Evolutionary conservation across 2,329 filamentous ascomycete species (phyloP).

Genomic region (Gremmenia infestans): DNA sequence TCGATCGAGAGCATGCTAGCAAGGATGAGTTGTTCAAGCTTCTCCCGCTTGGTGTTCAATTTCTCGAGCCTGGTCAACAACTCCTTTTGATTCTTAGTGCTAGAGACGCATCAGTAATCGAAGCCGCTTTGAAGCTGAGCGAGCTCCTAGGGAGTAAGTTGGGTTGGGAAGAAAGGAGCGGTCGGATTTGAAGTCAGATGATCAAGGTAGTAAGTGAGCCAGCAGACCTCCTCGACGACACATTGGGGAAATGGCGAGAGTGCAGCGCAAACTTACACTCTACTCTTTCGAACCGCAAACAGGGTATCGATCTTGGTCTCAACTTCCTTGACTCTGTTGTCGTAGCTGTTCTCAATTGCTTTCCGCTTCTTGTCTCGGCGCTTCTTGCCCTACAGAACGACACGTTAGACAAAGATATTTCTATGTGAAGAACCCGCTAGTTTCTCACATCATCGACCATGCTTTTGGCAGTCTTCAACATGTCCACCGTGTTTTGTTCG

Average conservation of each 20-base stretch:
- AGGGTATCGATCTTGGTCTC: slow-evolving; percentile 19
- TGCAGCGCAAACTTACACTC: slow-evolving; percentile 21
- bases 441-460: slow-evolving; percentile 16
- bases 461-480: slow-evolving; percentile 15
- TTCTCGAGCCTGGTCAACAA: slow-evolving; percentile 23
- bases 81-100: slow-evolving; percentile 20
- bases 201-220: not conserved
- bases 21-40: slow-evolving; percentile 25
- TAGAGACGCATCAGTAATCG: slow-evolving; percentile 9
- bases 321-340: slow-evolving; percentile 22
- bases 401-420: not conserved
- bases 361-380: slow-evolving; percentile 26
- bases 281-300: slow-evolving; percentile 19
- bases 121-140: not conserved
- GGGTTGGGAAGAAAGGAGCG: not conserved
- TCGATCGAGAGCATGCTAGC: slow-evolving; percentile 26
- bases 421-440: not conserved
- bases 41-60: slow-evolving; percentile 25
- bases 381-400: slow-evolving; percentile 20
- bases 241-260: too few relatives aligned
- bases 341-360: slow-evolving; percentile 22
- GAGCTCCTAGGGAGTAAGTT: not conserved
- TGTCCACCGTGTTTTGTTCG: slow-evolving; percentile 9
- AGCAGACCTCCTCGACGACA: too few relatives aligned
- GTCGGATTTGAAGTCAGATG: not conserved